Evolutionary conservation across 495 filamentous ascomycete species (phyloP), one percentile per base, ranked within the genome.

Genomic region (Elasticomyces elasticus): DNA sequence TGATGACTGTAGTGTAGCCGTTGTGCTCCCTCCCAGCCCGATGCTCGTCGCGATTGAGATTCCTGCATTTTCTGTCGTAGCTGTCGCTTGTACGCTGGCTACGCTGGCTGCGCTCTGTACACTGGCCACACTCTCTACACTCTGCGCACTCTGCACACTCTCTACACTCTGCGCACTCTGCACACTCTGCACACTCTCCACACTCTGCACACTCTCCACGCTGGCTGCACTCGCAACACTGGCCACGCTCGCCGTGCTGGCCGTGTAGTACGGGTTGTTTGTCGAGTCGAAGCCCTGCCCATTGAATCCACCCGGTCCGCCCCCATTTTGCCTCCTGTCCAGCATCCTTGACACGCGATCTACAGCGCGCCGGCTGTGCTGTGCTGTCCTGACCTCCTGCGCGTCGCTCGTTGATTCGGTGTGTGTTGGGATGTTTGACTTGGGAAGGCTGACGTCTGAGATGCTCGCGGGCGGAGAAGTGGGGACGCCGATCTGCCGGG

Each of bases 1-100:
- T n/a, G n/a, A n/a, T n/a, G n/a, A n/a, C n/a, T n/a, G n/a, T 25
- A 69, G 40, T 23, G 64, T 53, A 38, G 52, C 62, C 3, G 63
- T 58, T 24, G 67, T 49, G 10, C 12, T n/a, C 27, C 17, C 45
- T 3, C 25, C 45, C 24, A 49, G 25, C 3, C 24, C 24, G 24
- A 49, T 19, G 22, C 45, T 49, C 4, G 45, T 49, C 31, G 9
- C 66, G n/a, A 49, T 61, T n/a, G n/a, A n/a, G 54, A 13, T 11
- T 5, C 24, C 30, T 24, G 17, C 47, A 43, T 11, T 24, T 15
- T 38, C 42, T 25, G n/a, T 37, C 35, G 27, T 52, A 24, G 48
- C 26, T 25, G 13, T 26, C 54, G 40, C 40, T 17, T 19, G 44
- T 31, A 19, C 54, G 17, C 5, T 17, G 31, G 30, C 25, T 22